A percentile compares a stretch with the other conserved stretches of the same genome.
Conservation (phyloP, 169 alveolate genomes). For the Theileria sp. region DNA sequence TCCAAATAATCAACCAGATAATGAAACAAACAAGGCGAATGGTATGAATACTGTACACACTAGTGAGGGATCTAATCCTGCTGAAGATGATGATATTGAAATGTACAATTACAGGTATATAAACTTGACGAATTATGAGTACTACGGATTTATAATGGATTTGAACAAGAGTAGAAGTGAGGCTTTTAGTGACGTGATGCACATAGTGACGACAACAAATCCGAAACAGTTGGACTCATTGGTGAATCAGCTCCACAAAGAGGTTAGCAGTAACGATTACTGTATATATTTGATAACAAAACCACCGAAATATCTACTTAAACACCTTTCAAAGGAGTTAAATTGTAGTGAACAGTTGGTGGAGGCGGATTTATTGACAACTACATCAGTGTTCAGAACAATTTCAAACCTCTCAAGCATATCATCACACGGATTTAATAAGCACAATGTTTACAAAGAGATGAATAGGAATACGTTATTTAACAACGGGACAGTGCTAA, state of each 20-base stretch:
- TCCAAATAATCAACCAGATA: background rate
- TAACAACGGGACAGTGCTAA: constrained; percentile 46
- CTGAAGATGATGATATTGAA: constrained; percentile 24
- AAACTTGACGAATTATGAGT: constrained; percentile 55
- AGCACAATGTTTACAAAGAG: background rate
- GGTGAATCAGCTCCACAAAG: constrained; percentile 37
- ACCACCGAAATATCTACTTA: constrained; percentile 36
- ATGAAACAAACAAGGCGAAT: background rate
- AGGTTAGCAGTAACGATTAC: constrained; percentile 10
- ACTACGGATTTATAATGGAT: constrained; percentile 45
- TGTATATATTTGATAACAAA: constrained; percentile 32
- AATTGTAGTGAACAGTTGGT: constrained; percentile 30
- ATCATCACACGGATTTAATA: background rate
- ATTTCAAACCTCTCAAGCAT: constrained; percentile 22
- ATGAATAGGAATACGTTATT: constrained; percentile 24
- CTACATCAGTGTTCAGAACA: constrained; percentile 37
- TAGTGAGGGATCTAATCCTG: constrained; percentile 11
- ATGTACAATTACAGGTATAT: constrained; percentile 45
- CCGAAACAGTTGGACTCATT: constrained; percentile 49
- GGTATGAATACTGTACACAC: constrained; percentile 41
- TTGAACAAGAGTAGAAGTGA: constrained; percentile 6
- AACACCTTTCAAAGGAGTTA: constrained; percentile 17
- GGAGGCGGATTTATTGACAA: constrained; percentile 46
- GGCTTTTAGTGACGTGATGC: constrained; percentile 34
- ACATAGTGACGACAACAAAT: constrained; percentile 18